Evolutionary conservation across 108 stramenopile species (phyloP).

Genomic region (Schizochytrium sp.): DNA sequence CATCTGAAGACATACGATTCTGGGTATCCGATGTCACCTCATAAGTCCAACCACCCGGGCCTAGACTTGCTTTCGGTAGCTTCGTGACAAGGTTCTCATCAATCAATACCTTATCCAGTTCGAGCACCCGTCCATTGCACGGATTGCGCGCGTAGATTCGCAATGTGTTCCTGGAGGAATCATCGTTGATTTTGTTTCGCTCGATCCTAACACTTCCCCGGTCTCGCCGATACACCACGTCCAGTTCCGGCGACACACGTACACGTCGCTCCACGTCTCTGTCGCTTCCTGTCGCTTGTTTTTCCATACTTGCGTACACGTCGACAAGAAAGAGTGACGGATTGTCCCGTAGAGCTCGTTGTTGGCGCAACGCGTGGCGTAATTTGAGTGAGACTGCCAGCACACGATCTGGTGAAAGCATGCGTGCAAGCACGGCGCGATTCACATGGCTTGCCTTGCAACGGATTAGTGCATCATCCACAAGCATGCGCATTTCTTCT

Average conservation of each 20-base stretch:
- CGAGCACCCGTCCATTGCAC: neutral
- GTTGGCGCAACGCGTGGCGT: neutral
- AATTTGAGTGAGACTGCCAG: neutral
- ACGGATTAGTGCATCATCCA: neutral
- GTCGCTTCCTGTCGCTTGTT: too few species aligned
- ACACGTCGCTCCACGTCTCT: neutral
- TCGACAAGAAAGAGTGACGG: neutral
- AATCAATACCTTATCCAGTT: neutral
- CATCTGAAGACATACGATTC: neutral
- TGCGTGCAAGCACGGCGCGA: neutral
- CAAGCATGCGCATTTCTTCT: neutral
- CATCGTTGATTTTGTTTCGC: too few species aligned
- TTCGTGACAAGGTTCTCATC: neutral
- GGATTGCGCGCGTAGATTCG: neutral
- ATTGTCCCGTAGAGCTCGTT: neutral
- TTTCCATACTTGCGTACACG: neutral
- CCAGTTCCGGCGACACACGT: neutral
- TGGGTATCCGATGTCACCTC: neutral
- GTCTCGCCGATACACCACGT: neutral
- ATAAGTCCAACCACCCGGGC: neutral
- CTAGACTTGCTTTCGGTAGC: neutral
- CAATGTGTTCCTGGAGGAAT: neutral
- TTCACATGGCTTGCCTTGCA: neutral
- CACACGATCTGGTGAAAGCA: neutral
- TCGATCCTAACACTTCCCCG: neutral